Percentiles rank a stretch among this genome's conserved stretches.
Evolutionary conservation across 2,329 filamentous ascomycete species (phyloP).

Genomic region (Penicillium capsulatum): DNA sequence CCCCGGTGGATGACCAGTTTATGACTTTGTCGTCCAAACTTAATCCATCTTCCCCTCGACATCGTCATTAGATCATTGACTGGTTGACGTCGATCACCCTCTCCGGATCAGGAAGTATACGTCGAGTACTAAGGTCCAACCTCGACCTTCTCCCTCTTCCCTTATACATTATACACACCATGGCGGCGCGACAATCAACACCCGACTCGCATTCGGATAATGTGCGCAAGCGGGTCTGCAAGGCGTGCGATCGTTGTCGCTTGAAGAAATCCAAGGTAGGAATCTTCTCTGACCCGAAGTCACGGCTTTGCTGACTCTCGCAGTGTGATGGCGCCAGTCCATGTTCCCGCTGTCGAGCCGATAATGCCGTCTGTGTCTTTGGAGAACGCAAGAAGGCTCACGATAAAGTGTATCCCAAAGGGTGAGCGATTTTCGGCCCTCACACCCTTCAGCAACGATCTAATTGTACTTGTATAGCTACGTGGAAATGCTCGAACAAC

Average conservation of each 20-base stretch:
- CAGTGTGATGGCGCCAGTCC: conserved; percentile 59
- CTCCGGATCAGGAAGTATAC: conserved; percentile 23
- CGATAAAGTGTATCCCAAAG: conserved; percentile 66
- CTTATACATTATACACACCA: conserved; percentile 15
- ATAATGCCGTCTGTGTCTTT: conserved; percentile 63
- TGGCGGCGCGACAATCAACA: conserved; percentile 40
- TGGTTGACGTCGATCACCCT: conserved; percentile 25
- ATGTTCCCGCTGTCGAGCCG: conserved; percentile 59
- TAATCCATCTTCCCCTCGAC: conserved; percentile 7
- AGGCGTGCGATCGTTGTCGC: conserved; percentile 63
- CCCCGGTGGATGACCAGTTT: conserved; percentile 9
- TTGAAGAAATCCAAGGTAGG: conserved; percentile 63
- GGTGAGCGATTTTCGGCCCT: too few relatives aligned
- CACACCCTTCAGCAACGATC: too few relatives aligned
- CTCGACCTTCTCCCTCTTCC: too few relatives aligned
- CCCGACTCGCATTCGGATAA: conserved; percentile 45
- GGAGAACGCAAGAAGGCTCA: conserved; percentile 63
- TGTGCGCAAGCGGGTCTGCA: conserved; percentile 60
- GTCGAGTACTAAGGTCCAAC: too few relatives aligned
- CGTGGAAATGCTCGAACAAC: conserved; percentile 64
- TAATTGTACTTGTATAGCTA: conserved; percentile 47
- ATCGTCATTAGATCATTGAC: conserved; percentile 28
- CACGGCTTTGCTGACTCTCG: conserved; percentile 25
- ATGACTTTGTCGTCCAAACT: conserved; percentile 7
- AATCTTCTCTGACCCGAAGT: too few relatives aligned